Evolutionary conservation across 257 asterid species (phyloP).

Genomic region (Solanum sejunctum): DNA sequence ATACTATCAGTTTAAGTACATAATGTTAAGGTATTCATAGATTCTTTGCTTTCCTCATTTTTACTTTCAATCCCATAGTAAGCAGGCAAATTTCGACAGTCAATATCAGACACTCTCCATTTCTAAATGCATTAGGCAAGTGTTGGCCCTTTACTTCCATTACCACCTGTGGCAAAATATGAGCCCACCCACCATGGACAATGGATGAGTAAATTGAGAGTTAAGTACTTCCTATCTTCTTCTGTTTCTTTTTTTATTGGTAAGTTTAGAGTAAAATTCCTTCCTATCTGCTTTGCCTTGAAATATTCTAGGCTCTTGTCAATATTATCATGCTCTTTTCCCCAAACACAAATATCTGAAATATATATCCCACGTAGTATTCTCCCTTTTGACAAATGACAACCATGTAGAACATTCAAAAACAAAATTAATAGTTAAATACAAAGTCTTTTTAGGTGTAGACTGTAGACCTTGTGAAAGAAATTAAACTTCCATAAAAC

Average conservation of each 20-base stretch:
- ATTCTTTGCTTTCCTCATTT: neutral
- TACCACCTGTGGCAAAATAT: neutral
- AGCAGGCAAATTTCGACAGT: neutral
- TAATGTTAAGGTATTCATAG: neutral
- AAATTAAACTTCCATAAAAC: neutral
- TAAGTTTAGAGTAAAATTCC: neutral
- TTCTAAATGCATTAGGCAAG: neutral
- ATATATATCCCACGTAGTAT: neutral
- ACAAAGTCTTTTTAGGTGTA: neutral
- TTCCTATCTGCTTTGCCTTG: neutral
- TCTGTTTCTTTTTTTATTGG: neutral
- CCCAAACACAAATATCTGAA: neutral
- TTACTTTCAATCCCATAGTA: neutral
- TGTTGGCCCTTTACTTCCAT: neutral
- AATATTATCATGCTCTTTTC: neutral
- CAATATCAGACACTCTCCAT: neutral
- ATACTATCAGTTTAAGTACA: neutral
- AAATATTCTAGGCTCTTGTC: neutral
- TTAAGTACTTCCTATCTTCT: neutral
- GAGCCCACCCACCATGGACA: neutral
- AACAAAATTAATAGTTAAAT: neutral
- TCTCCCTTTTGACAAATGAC: neutral
- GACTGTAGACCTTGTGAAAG: neutral
- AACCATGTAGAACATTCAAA: neutral
- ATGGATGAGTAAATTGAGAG: neutral